Evolutionary conservation across 306 rosid species (phyloP), one percentile per base, ranked within the genome.

Genomic region (Trifolium dubium): DNA sequence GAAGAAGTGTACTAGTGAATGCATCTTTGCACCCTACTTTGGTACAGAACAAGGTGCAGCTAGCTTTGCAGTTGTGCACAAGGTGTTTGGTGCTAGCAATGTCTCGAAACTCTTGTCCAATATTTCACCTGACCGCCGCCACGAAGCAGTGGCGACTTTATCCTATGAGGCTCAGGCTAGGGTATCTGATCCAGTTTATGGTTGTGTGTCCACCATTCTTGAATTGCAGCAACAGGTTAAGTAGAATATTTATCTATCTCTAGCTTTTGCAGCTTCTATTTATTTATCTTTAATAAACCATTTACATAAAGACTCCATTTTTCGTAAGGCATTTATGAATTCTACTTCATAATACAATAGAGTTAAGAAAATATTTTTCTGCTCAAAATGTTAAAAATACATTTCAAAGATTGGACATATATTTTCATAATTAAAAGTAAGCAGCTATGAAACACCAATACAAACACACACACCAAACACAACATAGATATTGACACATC

Each of bases 81-180:
- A 90, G 72, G 91, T 90, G 67, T 92, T 92, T 14, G 96, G 98
- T 4, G 95, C 95, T 1, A 88, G 90, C 67, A 90, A 87, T 8
- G 94, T 88, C 32, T 85, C 95, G 0, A 92, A 90, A 80, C 80
- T 90, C 1, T 78, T 90, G 84, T 23, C 74, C 73, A 85, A 82
- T 50, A 79, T 92, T 61, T 88, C 89, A 10, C 65, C 72, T 10
- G 65, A 43, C 69, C 90, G 79, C 39, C 85, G 92, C 32, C 77
- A 84, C 0, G 95, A 90, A 34, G 90, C 88, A 0, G 91, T 87
- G 8, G 79, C 84, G 9, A 86, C 92, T 17, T 77, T 92, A 1
- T 76, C 78, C 0, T 92, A 90, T 30, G 92, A 92, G 84, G 96
- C 98, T 75, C 96, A 90, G 14, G 91, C 98, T 8, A 85, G 98